phyloP scores from a whole-genome alignment of 352 stramenopile species.

The Pythium phragmiticola region DNA sequence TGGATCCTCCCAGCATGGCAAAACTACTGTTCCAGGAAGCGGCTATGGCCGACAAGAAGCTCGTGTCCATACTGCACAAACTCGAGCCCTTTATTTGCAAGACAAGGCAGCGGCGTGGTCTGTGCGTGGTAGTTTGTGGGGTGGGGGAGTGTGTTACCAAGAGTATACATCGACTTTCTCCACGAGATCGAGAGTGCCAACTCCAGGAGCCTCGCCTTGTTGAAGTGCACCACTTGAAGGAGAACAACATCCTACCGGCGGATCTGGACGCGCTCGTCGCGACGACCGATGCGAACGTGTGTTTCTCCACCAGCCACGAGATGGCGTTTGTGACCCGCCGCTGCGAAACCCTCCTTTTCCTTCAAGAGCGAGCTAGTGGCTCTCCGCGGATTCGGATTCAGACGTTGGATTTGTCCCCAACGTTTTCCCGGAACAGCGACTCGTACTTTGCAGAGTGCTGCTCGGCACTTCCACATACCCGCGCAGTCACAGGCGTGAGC shows the following conservation, averaged over 20 bases:
- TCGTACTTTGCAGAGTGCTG: not conserved
- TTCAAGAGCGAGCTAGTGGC: no score
- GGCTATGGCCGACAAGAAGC: not conserved
- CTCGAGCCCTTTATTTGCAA: conserved; percentile 1
- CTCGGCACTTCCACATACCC: not conserved
- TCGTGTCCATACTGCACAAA: not conserved
- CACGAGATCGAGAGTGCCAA: no score
- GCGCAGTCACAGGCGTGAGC: not conserved
- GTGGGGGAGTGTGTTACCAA: no score
- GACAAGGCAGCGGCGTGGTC: not conserved
- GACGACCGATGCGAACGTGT: no score
- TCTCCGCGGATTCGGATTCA: not conserved
- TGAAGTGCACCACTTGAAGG: no score
- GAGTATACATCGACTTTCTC: no score
- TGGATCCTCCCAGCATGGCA: not conserved
- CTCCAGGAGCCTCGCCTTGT: not conserved
- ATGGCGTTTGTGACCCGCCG: no score
- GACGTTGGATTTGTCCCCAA: not conserved
- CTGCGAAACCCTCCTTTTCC: no score
- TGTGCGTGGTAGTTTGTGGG: not conserved
- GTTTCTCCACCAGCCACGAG: no score
- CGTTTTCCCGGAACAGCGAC: not conserved
- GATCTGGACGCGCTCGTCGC: no score
- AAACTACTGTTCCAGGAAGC: not conserved
- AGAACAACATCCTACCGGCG: no score